Percentiles rank a stretch among this genome's conserved stretches.
Conservation (phyloP, 345 rosid genomes). For the Rhodamnia argentea region DNA sequence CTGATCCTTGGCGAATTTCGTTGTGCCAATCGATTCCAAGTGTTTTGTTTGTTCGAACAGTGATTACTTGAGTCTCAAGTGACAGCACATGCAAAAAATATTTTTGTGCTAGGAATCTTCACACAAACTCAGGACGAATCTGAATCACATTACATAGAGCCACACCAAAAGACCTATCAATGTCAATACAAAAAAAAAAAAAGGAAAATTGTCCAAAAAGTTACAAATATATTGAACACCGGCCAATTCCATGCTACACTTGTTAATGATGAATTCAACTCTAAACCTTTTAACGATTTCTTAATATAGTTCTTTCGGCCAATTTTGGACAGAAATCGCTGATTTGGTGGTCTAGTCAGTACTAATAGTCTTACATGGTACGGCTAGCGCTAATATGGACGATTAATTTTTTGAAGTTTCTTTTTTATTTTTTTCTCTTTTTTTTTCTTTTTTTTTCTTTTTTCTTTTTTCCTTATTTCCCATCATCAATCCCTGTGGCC, state of each 20-base stretch:
- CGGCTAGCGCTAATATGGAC: fast-evolving
- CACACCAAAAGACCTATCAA: not conserved
- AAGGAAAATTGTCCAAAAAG: not conserved
- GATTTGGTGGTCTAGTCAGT: not conserved
- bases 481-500: no score
- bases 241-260: not conserved
- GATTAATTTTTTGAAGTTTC: no score
- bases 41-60: not conserved
- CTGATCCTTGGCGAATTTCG: not conserved
- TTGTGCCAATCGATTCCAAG: not conserved
- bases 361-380: no score
- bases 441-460: no score
- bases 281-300: not conserved
- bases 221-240: no score
- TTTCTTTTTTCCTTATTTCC: no score
- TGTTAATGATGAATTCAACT: no score
- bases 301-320: no score
- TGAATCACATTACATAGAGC: not conserved
- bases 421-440: not conserved
- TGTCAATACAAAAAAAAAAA: not conserved
- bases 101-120: not conserved
- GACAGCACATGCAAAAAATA: not conserved
- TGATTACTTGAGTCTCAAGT: not conserved
- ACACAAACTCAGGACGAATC: not conserved
- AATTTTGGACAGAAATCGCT: no score